A percentile compares a stretch with the other conserved stretches of the same genome.
These are phyloP conservation scores for Mytilinidion resinicola DNA, from an alignment of 495 filamentous ascomycete genomes.

Conservation along the genomic window DNA sequence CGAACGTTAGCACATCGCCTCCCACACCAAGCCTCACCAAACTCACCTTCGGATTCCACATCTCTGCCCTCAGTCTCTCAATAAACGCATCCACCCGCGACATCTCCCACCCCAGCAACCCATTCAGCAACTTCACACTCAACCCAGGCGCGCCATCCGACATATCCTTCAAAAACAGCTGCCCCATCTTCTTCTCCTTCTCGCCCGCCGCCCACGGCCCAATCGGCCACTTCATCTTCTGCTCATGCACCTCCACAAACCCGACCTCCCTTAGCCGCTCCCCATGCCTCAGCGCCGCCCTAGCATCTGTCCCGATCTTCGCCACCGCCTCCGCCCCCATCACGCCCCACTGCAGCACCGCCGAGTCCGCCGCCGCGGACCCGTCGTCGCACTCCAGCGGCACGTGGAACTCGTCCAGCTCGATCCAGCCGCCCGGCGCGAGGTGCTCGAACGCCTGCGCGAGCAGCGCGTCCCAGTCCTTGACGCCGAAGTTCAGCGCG, in stretches of 20 bases:
- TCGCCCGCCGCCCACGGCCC: conserved; percentile 29
- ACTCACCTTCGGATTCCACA: background rate
- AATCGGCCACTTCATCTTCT: conserved; percentile 26
- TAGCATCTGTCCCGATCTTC: conserved; percentile 18
- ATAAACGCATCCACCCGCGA: background rate
- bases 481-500: conserved; percentile 15
- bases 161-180: conserved; percentile 1
- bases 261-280: conserved; percentile 21
- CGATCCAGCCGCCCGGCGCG: conserved; percentile 30
- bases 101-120: background rate
- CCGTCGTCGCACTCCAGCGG: conserved; percentile 25
- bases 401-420: conserved; percentile 29
- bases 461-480: conserved; percentile 25
- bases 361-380: conserved; percentile 3
- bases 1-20: too few relatives aligned
- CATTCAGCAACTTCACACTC: background rate
- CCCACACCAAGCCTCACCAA: too few relatives aligned
- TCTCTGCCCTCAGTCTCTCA: background rate
- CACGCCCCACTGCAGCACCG: conserved; percentile 11
- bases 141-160: background rate
- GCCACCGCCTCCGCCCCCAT: conserved; percentile 5
- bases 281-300: conserved; percentile 8
- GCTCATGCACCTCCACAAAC: conserved; percentile 27
- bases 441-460: conserved; percentile 15
- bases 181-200: conserved; percentile 29